Evolutionary conservation across 2,329 filamentous ascomycete species (phyloP).

Genomic region (Nothomitra cinnamomea): DNA sequence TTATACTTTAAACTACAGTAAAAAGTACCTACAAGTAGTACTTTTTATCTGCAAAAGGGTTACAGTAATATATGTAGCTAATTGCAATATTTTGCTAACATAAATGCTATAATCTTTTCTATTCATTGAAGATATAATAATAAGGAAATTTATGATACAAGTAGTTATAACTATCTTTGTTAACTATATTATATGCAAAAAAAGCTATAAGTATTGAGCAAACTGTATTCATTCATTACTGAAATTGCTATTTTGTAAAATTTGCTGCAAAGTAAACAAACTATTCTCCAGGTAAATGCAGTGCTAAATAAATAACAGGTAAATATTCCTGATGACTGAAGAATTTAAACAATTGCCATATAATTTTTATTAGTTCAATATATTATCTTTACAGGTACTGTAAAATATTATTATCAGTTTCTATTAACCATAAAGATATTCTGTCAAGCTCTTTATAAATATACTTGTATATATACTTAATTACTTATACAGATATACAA

Average conservation of each 20-base stretch:
- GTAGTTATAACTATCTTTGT: neutral
- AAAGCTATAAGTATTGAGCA: neutral
- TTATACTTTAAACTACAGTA: neutral
- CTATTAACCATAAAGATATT: neutral
- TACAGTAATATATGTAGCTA: neutral
- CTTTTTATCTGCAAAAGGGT: neutral
- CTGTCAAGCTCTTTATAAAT: neutral
- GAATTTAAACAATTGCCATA: no score
- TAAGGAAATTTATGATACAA: neutral
- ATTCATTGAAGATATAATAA: neutral
- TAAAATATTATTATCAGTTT: no score
- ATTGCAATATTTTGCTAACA: neutral
- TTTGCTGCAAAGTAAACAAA: neutral
- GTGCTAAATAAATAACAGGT: no score
- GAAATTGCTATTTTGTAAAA: neutral
- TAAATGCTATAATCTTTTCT: neutral
- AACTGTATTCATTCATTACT: neutral
- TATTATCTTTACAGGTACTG: no score
- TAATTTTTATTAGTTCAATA: no score
- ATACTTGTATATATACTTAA: neutral
- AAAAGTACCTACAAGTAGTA: neutral
- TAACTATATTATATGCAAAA: neutral
- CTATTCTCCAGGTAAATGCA: neutral
- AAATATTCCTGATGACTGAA: no score
- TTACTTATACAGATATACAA: neutral